Conservation (phyloP, 257 asterid genomes). For the Capsicum baccatum region DNA sequence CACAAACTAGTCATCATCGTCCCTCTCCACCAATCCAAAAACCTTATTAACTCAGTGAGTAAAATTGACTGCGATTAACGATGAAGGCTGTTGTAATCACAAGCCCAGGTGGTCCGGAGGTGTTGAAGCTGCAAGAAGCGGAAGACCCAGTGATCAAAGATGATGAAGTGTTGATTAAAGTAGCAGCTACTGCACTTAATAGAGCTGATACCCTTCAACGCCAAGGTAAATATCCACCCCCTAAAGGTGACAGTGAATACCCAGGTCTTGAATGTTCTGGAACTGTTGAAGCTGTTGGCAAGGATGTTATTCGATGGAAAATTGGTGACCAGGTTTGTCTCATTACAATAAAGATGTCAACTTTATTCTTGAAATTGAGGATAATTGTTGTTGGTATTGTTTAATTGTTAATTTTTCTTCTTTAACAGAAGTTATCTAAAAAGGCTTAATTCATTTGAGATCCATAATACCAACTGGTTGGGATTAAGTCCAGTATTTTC, state of each 20-base stretch:
- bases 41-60: neutral
- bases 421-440: neutral
- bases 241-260: slow-evolving; percentile 67
- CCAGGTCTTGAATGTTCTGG: slow-evolving; percentile 99
- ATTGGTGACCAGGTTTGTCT: slow-evolving; percentile 77
- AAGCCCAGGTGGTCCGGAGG: slow-evolving; percentile 78
- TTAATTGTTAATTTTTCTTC: neutral
- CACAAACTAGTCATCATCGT: too few species aligned
- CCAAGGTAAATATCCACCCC: slow-evolving; percentile 73
- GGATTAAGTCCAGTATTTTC: too few species aligned
- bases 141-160: slow-evolving; percentile 72
- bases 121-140: slow-evolving; percentile 64
- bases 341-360: neutral
- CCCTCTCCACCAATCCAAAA: neutral
- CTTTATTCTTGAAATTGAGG: neutral
- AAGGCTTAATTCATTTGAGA: neutral
- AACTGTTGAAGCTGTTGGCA: slow-evolving; percentile 74
- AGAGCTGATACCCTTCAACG: slow-evolving; percentile 88
- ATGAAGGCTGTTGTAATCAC: slow-evolving; percentile 94
- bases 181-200: slow-evolving; percentile 85
- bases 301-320: slow-evolving; percentile 73
- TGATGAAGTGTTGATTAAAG: slow-evolving; percentile 70
- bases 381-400: slow-evolving; percentile 1
- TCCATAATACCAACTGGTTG: too few species aligned
- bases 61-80: neutral